Evolutionary conservation across 2,329 filamentous ascomycete genomes (phyloP).

Genomic region (Fusarium sp.): DNA sequence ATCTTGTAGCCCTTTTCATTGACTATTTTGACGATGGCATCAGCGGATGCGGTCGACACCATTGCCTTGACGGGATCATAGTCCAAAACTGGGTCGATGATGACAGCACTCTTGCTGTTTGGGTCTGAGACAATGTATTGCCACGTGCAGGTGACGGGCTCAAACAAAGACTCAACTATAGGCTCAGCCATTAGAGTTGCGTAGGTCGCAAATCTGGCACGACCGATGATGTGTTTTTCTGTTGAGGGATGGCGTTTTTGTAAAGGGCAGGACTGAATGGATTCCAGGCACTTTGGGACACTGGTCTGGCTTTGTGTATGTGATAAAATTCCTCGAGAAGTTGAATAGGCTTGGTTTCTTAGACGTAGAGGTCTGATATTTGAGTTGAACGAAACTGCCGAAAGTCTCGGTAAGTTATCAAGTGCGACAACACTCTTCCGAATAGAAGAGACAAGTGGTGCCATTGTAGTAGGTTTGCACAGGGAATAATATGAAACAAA

Average conservation of each 20-base stretch:
- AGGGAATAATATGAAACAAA: background rate
- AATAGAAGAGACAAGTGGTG: background rate
- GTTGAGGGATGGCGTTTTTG: background rate
- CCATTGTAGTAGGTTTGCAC: background rate
- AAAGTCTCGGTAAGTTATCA: background rate
- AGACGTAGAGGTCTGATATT: background rate
- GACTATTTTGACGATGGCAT: conserved; percentile 62
- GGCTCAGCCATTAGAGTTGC: conserved; percentile 17
- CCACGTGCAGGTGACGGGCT: conserved; percentile 63
- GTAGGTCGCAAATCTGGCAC: background rate
- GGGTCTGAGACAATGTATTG: conserved; percentile 72
- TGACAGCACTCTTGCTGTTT: conserved; percentile 60
- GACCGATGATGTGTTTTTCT: background rate
- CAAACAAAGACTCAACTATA: conserved; percentile 35
- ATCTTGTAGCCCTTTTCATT: conserved; percentile 62
- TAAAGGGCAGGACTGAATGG: too few relatives aligned
- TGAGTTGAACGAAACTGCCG: background rate
- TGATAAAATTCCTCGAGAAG: accelerated
- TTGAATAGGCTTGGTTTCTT: accelerated
- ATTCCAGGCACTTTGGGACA: background rate
- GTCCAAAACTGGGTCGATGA: conserved; percentile 74
- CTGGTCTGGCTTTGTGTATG: background rate
- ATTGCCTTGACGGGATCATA: conserved; percentile 59
- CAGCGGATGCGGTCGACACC: conserved; percentile 66
- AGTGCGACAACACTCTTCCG: background rate